Percentiles rank a stretch among this genome's conserved stretches.
Conservation (phyloP, 1,284 basidiomycete species). For the Schizopora paradoxa region DNA sequence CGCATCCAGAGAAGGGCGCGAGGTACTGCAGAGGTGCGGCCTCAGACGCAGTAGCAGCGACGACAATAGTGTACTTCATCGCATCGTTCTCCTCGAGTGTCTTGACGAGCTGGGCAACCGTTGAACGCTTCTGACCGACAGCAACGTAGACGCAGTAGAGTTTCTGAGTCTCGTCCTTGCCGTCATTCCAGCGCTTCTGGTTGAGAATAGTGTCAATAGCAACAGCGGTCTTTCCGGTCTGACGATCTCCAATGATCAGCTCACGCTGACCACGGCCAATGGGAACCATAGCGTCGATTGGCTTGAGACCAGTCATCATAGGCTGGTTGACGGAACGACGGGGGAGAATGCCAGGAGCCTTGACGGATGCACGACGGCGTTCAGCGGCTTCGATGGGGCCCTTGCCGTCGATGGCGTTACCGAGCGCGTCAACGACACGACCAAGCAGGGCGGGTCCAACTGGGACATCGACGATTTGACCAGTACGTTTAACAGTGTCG, state of each 20-base stretch:
- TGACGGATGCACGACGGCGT: slow-evolving; percentile 94
- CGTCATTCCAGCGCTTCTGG: slow-evolving; percentile 99
- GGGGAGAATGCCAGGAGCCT: slow-evolving; percentile 98
- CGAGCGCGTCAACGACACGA: slow-evolving; percentile 98
- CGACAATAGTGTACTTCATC: slow-evolving; percentile 99
- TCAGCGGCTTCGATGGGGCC: slow-evolving; percentile 91
- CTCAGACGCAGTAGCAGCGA: slow-evolving; percentile 98
- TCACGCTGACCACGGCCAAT: slow-evolving; percentile 99
- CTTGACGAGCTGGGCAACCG: slow-evolving; percentile 98
- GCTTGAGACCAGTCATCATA: slow-evolving; percentile 99
- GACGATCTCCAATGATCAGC: slow-evolving; percentile 99
- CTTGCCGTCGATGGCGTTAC: slow-evolving; percentile 99
- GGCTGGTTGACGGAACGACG: slow-evolving; percentile 99
- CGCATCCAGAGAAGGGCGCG: slow-evolving; percentile 98
- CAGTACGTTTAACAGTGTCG: slow-evolving; percentile 99
- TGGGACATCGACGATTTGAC: slow-evolving; percentile 99
- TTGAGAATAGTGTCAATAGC: slow-evolving; percentile 99
- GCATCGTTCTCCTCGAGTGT: slow-evolving; percentile 99
- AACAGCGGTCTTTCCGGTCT: slow-evolving; percentile 98
- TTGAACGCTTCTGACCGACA: slow-evolving; percentile 98
- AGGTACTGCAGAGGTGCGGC: slow-evolving; percentile 98
- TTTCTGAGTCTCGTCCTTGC: slow-evolving; percentile 93
- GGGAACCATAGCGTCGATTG: slow-evolving; percentile 99
- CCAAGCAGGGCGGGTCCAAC: slow-evolving; percentile 95
- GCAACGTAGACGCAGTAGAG: slow-evolving; percentile 99